phyloP scores from a whole-genome alignment of 2,329 filamentous ascomycete species.

The Calonectria pseudoreteaudii region DNA sequence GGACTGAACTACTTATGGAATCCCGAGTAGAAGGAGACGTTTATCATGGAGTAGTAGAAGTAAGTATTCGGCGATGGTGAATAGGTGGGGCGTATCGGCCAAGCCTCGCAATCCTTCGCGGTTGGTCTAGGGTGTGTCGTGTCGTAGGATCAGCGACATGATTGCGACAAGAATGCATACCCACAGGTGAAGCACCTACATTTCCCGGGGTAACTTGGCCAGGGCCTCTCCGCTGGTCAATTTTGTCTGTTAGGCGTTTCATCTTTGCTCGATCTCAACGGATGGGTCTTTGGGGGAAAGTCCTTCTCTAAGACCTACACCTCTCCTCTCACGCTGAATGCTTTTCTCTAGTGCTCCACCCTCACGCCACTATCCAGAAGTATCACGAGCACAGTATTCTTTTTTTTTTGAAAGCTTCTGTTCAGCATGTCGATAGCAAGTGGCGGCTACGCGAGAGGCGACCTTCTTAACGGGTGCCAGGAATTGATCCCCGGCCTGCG shows the following conservation, averaged over 20 bases:
- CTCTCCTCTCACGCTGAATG: neutral
- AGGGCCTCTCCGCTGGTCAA: neutral
- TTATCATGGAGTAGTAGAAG: too few relatives aligned
- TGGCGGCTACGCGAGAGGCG: conserved; percentile 32
- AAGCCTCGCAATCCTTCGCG: neutral
- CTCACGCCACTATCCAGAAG: neutral
- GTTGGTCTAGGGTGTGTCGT: neutral
- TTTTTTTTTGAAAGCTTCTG: too few relatives aligned
- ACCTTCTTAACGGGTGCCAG: conserved; percentile 35
- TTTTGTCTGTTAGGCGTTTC: neutral
- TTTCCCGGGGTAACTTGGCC: neutral
- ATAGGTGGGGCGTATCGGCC: neutral
- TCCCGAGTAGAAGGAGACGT: too few relatives aligned
- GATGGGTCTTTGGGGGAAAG: neutral
- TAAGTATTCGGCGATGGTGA: neutral
- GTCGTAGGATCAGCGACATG: neutral
- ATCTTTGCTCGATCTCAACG: neutral
- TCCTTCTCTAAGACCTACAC: neutral
- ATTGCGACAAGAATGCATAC: neutral
- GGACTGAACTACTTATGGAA: too few relatives aligned
- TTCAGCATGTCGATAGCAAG: conserved; percentile 29
- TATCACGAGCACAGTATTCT: neutral
- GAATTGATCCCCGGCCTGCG: conserved; percentile 29
- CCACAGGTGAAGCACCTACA: neutral
- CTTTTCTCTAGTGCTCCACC: neutral